These are phyloP conservation scores for Kokia cookei DNA, from an alignment of 441 rosid genomes.

Conservation along the genomic window DNA sequence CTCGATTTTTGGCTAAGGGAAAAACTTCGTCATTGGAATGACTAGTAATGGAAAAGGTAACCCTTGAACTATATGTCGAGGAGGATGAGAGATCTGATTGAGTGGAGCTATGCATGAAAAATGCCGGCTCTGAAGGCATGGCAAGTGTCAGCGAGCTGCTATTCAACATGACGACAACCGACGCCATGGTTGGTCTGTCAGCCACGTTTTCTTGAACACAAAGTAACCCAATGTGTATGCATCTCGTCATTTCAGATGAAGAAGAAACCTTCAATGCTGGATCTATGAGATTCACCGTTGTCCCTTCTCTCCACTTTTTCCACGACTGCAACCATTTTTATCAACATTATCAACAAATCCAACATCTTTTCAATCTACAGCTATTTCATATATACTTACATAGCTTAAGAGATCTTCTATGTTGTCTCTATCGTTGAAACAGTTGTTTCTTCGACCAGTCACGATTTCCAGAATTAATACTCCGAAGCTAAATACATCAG, in stretches of 20 bases:
- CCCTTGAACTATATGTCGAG: neutral
- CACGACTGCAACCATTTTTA: neutral
- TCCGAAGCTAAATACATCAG: neutral
- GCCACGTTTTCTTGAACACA: slow-evolving; percentile 1
- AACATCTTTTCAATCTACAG: neutral
- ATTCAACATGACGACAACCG: neutral
- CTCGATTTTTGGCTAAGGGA: neutral
- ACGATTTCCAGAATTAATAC: neutral
- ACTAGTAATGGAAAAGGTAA: neutral
- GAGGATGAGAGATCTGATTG: neutral
- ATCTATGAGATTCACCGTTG: neutral
- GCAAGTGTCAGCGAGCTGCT: neutral
- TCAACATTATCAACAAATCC: neutral
- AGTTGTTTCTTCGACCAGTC: neutral
- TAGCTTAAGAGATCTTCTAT: neutral
- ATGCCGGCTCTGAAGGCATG: neutral
- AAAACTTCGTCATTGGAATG: neutral
- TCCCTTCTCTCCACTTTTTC: neutral
- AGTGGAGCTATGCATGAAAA: neutral
- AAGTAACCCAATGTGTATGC: neutral
- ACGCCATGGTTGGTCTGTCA: neutral
- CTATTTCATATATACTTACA: neutral
- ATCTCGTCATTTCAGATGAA: neutral
- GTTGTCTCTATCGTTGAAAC: neutral
- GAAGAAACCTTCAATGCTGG: neutral